Percentiles rank a stretch among this genome's conserved stretches.
Conservation (phyloP, 23 red algal genomes). For the Gracilariopsis chorda region DNA sequence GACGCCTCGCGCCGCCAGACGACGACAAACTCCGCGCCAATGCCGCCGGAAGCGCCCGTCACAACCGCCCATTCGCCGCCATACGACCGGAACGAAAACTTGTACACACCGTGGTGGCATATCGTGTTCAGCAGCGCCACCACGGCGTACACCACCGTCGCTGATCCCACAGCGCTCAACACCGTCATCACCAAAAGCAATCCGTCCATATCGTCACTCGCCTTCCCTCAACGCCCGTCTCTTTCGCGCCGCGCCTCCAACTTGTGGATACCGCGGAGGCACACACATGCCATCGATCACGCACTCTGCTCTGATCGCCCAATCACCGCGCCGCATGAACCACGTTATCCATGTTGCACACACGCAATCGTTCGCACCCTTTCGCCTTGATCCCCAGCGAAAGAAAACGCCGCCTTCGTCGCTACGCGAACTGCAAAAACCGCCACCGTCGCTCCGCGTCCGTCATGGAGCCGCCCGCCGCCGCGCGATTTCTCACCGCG, state of each 20-base stretch:
- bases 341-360: too few relatives aligned
- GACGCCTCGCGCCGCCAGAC: slow-evolving; percentile 70
- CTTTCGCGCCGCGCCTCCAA: too few relatives aligned
- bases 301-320: too few relatives aligned
- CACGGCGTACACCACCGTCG: background rate
- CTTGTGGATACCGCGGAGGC: too few relatives aligned
- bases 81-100: slow-evolving; percentile 28
- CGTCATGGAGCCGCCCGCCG: background rate
- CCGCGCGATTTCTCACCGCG: slow-evolving; percentile 2
- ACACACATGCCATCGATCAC: too few relatives aligned
- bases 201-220: too few relatives aligned
- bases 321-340: too few relatives aligned
- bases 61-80: slow-evolving; percentile 89
- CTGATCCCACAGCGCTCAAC: slow-evolving; percentile 4
- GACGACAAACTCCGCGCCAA: slow-evolving; percentile 83
- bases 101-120: background rate
- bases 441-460: background rate
- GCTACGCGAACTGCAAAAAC: background rate
- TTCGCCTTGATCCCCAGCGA: too few relatives aligned
- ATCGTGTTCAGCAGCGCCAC: background rate
- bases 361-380: too few relatives aligned
- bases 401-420: too few relatives aligned
- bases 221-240: too few relatives aligned
- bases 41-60: slow-evolving; percentile 93
- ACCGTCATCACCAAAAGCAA: background rate